Evolutionary conservation across 768 basidiomycete genomes (phyloP).

Genomic region (Royoungia palumana): DNA sequence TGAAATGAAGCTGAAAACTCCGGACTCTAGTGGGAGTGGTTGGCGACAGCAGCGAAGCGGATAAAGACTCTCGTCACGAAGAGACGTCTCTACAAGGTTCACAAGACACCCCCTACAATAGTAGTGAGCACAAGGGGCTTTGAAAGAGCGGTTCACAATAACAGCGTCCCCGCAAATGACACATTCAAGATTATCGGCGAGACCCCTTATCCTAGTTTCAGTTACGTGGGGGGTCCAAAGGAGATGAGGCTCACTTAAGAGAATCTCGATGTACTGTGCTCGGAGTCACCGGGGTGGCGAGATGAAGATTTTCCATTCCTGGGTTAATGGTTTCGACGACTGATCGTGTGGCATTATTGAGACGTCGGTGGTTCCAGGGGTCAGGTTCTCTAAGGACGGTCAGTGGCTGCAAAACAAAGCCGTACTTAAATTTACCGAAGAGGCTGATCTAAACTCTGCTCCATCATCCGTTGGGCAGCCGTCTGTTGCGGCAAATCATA

Average conservation of each 20-base stretch:
- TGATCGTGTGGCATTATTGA: background rate
- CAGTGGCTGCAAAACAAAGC: background rate
- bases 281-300: background rate
- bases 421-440: constrained; percentile 3
- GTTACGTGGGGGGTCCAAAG: background rate
- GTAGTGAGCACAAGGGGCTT: constrained; percentile 42
- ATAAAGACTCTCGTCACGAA: constrained; percentile 49
- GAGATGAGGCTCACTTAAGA: constrained; percentile 2
- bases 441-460: background rate
- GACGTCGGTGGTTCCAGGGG: background rate
- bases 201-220: background rate
- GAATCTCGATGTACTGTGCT: background rate
- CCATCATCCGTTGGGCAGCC: constrained; percentile 11
- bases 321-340: background rate
- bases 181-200: constrained; percentile 25
- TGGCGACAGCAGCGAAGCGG: constrained; percentile 51
- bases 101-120: constrained; percentile 47
- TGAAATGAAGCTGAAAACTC: constrained; percentile 32
- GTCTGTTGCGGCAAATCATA: constrained; percentile 10
- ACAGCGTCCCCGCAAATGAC: constrained; percentile 41
- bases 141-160: constrained; percentile 23
- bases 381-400: constrained; percentile 7
- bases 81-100: constrained; percentile 39
- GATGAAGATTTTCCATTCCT: background rate
- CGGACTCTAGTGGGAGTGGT: constrained; percentile 27